A percentile compares a stretch with the other conserved stretches of the same genome.
These are phyloP conservation scores for Yamadazyma songkhlaensis DNA, from an alignment of 1,139 yeast genomes.

Conservation along the genomic window DNA sequence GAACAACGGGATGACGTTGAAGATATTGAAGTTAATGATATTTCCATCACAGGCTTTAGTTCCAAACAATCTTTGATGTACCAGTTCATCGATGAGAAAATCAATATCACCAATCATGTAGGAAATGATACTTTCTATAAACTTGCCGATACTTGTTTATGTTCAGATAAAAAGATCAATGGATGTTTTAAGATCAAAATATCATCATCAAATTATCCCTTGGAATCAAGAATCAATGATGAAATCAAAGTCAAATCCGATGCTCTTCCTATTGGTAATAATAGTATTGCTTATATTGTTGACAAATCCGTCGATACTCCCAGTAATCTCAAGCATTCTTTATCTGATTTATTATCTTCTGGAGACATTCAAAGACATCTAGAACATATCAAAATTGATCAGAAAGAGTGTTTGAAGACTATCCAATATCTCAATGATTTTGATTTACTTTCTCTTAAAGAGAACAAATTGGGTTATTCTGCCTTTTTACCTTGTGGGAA, in stretches of 20 bases:
- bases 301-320: conserved; percentile 51
- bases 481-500: conserved; percentile 72
- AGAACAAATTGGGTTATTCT: conserved; percentile 64
- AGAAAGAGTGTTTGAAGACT: conserved; percentile 35
- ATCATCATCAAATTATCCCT: conserved; percentile 34
- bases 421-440: conserved; percentile 30
- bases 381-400: conserved; percentile 32
- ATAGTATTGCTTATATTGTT: conserved; percentile 61
- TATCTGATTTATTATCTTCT: conserved; percentile 38
- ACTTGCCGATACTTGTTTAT: conserved; percentile 29
- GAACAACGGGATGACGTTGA: conserved; percentile 31
- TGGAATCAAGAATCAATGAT: conserved; percentile 33
- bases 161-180: conserved; percentile 34
- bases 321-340: conserved; percentile 30
- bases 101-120: conserved; percentile 24
- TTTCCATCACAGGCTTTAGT: conserved; percentile 18
- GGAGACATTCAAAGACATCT: conserved; percentile 31
- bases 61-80: conserved; percentile 49
- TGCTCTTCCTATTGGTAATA: conserved; percentile 40
- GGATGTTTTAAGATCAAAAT: conserved; percentile 44
- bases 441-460: conserved; percentile 38
- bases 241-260: conserved; percentile 46
- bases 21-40: background rate
- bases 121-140: conserved; percentile 13
- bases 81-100: conserved; percentile 59